Evolutionary conservation across 257 asterid genomes (phyloP), one percentile per base, ranked within the genome.

Genomic region (Nicotiana tomentosiformis): DNA sequence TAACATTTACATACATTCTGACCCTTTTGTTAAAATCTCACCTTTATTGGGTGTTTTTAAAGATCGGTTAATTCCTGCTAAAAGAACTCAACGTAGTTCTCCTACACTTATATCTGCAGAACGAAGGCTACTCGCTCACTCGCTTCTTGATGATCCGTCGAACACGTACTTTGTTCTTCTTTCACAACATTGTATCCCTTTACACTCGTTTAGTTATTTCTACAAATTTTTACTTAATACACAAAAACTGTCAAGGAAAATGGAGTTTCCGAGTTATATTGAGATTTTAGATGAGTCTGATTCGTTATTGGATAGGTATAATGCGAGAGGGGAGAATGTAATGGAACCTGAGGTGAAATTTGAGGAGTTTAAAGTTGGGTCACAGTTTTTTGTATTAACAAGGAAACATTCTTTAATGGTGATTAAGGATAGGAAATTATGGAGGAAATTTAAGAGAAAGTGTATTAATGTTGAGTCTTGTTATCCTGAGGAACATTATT

Each of bases 401-500:
- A 87, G 97, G 51, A 89, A 81, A 78, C 98, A 95, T 62, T 90
- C 97, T 0, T 77, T 95, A 83, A 87, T 87, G 92, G 98, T 95
- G 65, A 88, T 95, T 80, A 90, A 93, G 87, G 98, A 95, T 84
- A 88, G 95, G 89, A 88, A 88, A 82, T 83, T 95, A 12, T 95
- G 98, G 98, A 89, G 92, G 90, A 95, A 95, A 57, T 95, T 95
- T 62, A 93, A 87, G 88, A 39, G 91, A 67, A 90, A 92, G 15
- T 95, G 98, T 89, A 84, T 90, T 77, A 90, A 92, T 83, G 93
- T 92, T 33, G 90, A 93, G 6, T 90, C 93, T 23, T 95, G 98
- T 84, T 93, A 93, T 65, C 97, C 98, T 1, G 98, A 95, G 85
- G 98, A 95, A 87, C 98, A 95, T 82, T 95, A 95, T 88, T 93